Evolutionary conservation across 2,329 filamentous ascomycete genomes (phyloP).

Genomic region (Pezicula neosporulosa): DNA sequence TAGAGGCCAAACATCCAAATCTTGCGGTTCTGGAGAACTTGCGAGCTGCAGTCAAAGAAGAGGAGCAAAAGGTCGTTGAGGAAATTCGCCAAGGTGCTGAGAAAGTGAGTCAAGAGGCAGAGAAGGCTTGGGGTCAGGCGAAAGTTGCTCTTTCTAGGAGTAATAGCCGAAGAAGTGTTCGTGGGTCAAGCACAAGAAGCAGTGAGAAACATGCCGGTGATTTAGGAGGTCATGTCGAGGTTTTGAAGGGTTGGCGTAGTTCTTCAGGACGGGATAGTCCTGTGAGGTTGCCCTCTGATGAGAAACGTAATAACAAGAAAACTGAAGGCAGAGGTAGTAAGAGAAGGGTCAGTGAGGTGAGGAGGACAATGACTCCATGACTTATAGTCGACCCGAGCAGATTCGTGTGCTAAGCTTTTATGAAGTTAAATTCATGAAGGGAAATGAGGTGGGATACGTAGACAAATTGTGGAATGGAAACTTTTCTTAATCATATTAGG

Average conservation of each 20-base stretch:
- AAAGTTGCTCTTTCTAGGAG: neutral
- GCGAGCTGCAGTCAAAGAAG: constrained; percentile 17
- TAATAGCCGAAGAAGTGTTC: neutral
- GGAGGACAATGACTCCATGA: neutral
- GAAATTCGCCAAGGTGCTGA: neutral
- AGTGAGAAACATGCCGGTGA: neutral
- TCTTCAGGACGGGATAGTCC: no score
- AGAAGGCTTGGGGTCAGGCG: neutral
- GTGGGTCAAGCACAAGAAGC: neutral
- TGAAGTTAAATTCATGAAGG: no score
- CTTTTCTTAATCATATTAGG: no score
- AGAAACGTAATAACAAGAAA: neutral
- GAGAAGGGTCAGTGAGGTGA: neutral
- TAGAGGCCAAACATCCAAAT: constrained; percentile 28
- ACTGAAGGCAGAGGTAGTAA: neutral
- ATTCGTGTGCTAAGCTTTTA: neutral
- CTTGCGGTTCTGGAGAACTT: constrained; percentile 19
- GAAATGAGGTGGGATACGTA: no score
- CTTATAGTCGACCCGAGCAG: neutral
- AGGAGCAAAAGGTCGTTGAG: constrained; percentile 13
- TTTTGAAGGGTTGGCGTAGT: neutral
- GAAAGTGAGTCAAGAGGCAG: neutral
- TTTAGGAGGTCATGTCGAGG: neutral
- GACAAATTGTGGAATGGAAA: no score
- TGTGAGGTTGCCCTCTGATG: no score